A percentile compares a stretch with the other conserved stretches of the same genome.
Conservation (phyloP, 2,329 filamentous ascomycete species). For the Epichloe scottii region DNA sequence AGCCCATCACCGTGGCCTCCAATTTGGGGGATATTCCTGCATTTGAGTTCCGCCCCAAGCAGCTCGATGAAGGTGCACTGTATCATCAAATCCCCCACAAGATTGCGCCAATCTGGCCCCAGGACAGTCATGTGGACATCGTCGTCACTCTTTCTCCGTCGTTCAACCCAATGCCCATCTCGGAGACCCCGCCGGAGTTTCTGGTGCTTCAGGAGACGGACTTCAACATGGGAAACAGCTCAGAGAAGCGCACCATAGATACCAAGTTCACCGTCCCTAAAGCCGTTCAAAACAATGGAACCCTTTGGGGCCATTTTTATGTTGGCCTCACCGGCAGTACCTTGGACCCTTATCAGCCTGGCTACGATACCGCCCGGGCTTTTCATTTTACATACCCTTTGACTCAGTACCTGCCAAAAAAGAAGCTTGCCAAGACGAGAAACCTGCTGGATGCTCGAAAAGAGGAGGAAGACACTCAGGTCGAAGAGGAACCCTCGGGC, state of each 20-base stretch:
- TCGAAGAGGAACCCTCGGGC: constrained; percentile 38
- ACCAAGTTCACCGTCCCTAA: constrained; percentile 66
- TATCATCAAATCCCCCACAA: constrained; percentile 55
- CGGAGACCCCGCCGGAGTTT: constrained; percentile 50
- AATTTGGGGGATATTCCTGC: constrained; percentile 47
- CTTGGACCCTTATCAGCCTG: constrained; percentile 60
- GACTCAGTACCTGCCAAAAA: constrained; percentile 83
- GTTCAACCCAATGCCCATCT: constrained; percentile 54
- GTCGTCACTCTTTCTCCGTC: constrained; percentile 72
- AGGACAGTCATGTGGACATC: constrained; percentile 68
- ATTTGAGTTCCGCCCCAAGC: constrained; percentile 51
- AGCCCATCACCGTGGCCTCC: constrained; percentile 38
- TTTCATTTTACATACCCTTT: constrained; percentile 76
- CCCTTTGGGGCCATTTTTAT: constrained; percentile 90
- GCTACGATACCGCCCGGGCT: constrained; percentile 63
- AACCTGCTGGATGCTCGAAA: constrained; percentile 58
- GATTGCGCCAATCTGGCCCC: constrained; percentile 80
- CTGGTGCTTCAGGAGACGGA: constrained; percentile 68
- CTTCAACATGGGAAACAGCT: constrained; percentile 68
- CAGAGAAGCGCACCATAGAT: constrained; percentile 65
- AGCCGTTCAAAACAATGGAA: constrained; percentile 80
- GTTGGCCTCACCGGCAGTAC: constrained; percentile 63
- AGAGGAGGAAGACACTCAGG: constrained; percentile 34
- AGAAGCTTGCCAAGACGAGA: constrained; percentile 76
- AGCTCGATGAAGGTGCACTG: constrained; percentile 46